Base-by-base conservation (phyloP, 202 grass and related monocot species). In the Carex sylvatica region DNA sequence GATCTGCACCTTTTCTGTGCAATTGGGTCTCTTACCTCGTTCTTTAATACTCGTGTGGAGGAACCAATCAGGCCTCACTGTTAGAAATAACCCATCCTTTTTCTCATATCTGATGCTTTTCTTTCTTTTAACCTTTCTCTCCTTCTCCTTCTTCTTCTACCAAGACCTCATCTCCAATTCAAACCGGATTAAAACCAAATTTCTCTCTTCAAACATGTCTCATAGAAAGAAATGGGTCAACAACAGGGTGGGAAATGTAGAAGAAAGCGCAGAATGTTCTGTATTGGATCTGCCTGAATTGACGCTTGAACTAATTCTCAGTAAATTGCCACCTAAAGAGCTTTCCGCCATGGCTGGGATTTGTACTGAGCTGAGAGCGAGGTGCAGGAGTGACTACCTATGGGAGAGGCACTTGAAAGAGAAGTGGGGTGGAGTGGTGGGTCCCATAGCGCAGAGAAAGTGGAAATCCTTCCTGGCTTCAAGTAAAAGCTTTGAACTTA, bases 211-310 rank as follows among this genome's bases (percentile, higher is more conserved):
- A 16, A 80, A 61, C 86, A 84, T 86, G 67, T 85, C 88, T 55
- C 85, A 90, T 61, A 95, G 88, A 83, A 93, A 86, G 86, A 91
- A 83, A 83, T 87, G 91, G 15, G 72, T 81, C 28, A 86, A 80
- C 44, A 55, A 60, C 36, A 80, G 19, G 83, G 73, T 70, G 23
- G 92, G 89, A 77, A 87, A 79, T 74, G 89, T 12, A 16, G 87
- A 89, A 36, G 84, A 51, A 44, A 62, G 24, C 3, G 55, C 22
- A 51, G 28, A 89, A 70, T 77, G 81, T 13, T 93, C 92, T 23
- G 6, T 95, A 78, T 79, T 98, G 80, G 96, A 98, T 85, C 82
- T 98, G 62, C 96, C 96, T 52, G 96, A 98, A 72, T 81, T 98
- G 80, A 83, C 89, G 69, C 83, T 98, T 80, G 92, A 98, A 64